Evolutionary conservation across 2,329 filamentous ascomycete genomes (phyloP).

Genomic region (Clarireedia hainanense): DNA sequence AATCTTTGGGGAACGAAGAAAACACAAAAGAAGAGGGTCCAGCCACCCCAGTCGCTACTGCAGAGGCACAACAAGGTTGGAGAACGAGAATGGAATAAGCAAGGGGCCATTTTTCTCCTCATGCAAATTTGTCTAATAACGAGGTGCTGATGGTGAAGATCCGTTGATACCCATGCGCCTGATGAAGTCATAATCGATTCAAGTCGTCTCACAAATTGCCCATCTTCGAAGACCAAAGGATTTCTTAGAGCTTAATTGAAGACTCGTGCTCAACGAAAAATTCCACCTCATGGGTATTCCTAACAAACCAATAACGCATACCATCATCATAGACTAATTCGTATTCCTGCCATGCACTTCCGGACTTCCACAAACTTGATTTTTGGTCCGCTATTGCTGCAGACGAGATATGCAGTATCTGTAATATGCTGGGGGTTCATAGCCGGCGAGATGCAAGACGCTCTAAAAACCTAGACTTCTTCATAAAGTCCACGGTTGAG

Average conservation of each 20-base stretch:
- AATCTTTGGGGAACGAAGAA: slow-evolving; percentile 22
- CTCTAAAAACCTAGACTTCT: slow-evolving; percentile 23
- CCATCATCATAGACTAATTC: slow-evolving; percentile 24
- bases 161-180: slow-evolving; percentile 15
- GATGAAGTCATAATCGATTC: slow-evolving; percentile 19
- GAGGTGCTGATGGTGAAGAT: slow-evolving; percentile 22
- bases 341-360: slow-evolving; percentile 23
- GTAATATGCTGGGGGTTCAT: slow-evolving; percentile 24
- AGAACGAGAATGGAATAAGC: slow-evolving; percentile 28
- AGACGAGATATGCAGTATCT: slow-evolving; percentile 23
- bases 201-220: slow-evolving; percentile 18
- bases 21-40: slow-evolving; percentile 26
- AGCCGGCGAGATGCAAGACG: slow-evolving; percentile 22
- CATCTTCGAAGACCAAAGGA: slow-evolving; percentile 18
- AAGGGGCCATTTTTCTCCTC: slow-evolving; percentile 24
- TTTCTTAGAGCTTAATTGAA: slow-evolving; percentile 20
- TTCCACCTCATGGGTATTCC: slow-evolving; percentile 27
- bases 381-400: slow-evolving; percentile 21
- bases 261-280: slow-evolving; percentile 21
- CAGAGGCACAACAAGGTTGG: slow-evolving; percentile 6
- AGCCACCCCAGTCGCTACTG: slow-evolving; percentile 21
- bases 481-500: slow-evolving; percentile 22
- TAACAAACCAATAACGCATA: slow-evolving; percentile 28
- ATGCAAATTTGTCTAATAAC: slow-evolving; percentile 30
- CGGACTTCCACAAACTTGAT: slow-evolving; percentile 25